phyloP scores from a whole-genome alignment of 176 grass and related monocot genomes.

The Cymbopogon citratus region DNA sequence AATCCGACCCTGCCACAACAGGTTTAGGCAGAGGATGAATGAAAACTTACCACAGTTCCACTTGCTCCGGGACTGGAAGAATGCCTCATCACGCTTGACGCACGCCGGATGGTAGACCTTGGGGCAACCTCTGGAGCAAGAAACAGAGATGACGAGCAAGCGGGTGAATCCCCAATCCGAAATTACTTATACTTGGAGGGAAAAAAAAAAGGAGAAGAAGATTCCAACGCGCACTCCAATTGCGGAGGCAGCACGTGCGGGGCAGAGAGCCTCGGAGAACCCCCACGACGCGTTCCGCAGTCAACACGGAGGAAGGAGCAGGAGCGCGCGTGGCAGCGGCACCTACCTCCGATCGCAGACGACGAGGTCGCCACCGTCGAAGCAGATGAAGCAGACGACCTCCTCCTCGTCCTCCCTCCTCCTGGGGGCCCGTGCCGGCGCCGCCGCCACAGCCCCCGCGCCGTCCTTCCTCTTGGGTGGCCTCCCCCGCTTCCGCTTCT shows the following conservation, averaged over 20 bases:
- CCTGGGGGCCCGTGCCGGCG: background rate
- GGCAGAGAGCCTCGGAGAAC: background rate
- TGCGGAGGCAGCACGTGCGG: background rate
- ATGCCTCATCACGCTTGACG: slow-evolving; percentile 78
- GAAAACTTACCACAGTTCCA: slow-evolving; percentile 87
- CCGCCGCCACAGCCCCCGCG: background rate
- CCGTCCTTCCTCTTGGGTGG: slow-evolving; percentile 59
- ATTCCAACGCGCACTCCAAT: background rate
- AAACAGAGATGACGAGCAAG: background rate
- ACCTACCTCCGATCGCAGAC: slow-evolving; percentile 89
- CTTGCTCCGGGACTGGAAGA: slow-evolving; percentile 69
- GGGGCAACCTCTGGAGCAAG: slow-evolving; percentile 67
- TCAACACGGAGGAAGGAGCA: background rate
- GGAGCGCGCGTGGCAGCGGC: background rate
- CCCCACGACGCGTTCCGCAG: background rate
- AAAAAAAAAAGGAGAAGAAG: background rate
- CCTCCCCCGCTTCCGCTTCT: slow-evolving; percentile 66
- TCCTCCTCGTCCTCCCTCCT: slow-evolving; percentile 66
- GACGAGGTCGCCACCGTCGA: slow-evolving; percentile 89
- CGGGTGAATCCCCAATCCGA: background rate
- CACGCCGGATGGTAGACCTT: slow-evolving; percentile 97
- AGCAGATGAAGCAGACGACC: slow-evolving; percentile 99
- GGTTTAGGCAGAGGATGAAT: background rate
- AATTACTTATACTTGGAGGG: no score
- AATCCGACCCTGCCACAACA: background rate